phyloP scores from a whole-genome alignment of 2,329 filamentous ascomycete species.

The Exophiala xenobiotica region DNA sequence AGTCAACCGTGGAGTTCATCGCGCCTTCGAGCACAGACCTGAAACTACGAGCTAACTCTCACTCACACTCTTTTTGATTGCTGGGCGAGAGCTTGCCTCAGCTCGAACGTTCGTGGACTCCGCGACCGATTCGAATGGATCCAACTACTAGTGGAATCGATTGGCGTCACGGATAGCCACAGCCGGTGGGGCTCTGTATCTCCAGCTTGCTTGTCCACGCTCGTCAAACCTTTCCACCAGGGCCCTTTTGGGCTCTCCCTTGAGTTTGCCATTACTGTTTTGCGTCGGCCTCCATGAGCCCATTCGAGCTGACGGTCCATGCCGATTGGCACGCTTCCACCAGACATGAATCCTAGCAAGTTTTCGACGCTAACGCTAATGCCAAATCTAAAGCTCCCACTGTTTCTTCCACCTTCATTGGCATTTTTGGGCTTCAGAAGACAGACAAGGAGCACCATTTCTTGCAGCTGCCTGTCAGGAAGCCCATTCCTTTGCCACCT shows the following conservation, averaged over 20 bases:
- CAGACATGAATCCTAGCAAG: conserved; percentile 11
- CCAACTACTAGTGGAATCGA: conserved; percentile 6
- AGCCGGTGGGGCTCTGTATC: conserved; percentile 12
- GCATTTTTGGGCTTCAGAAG: background rate
- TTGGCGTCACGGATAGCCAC: conserved; percentile 19
- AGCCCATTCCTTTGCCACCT: background rate
- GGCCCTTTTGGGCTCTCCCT: conserved; percentile 6
- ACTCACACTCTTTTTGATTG: too few species aligned
- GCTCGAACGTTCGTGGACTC: background rate
- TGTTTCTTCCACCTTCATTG: background rate
- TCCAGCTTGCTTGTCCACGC: too few species aligned
- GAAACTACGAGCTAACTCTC: too few species aligned
- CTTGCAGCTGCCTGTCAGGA: background rate
- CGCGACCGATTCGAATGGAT: conserved; percentile 9
- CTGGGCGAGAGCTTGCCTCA: background rate
- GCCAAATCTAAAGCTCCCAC: background rate
- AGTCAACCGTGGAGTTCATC: background rate
- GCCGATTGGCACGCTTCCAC: conserved; percentile 13
- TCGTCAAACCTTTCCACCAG: conserved; percentile 2
- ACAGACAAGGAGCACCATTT: background rate
- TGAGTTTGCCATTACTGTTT: conserved; percentile 2
- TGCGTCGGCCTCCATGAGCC: background rate
- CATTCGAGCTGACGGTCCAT: background rate
- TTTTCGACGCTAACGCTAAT: background rate
- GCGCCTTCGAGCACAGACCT: conserved; percentile 1